Conservation (phyloP, 345 rosid genomes). For the Erysimum cheiranthoides region DNA sequence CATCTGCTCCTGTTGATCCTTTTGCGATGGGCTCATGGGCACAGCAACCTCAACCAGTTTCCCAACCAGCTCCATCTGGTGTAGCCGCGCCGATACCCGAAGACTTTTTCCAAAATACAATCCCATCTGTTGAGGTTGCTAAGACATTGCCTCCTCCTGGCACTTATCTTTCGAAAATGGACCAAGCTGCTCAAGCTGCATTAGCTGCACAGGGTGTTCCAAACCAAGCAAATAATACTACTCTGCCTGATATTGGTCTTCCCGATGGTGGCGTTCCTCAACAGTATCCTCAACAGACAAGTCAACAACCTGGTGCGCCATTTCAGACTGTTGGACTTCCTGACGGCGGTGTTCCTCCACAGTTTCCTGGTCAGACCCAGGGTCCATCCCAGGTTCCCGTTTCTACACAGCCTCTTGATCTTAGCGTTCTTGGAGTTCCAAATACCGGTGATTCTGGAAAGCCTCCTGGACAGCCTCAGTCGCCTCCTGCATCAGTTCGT, state of each 20-base stretch:
- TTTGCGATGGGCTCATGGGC: slow-evolving; percentile 67
- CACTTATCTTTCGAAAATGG: slow-evolving; percentile 76
- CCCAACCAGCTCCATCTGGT: slow-evolving; percentile 62
- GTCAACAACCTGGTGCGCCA: slow-evolving; percentile 58
- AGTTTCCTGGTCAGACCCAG: slow-evolving; percentile 54
- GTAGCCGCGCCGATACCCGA: slow-evolving; percentile 84
- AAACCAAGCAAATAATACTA: slow-evolving; percentile 49
- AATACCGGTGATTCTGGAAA: slow-evolving; percentile 71
- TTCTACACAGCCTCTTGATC: slow-evolving; percentile 89
- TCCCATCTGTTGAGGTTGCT: slow-evolving; percentile 88
- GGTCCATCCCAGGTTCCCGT: slow-evolving; percentile 53
- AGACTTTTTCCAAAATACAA: slow-evolving; percentile 92
- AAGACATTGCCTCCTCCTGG: slow-evolving; percentile 89
- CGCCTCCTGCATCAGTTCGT: slow-evolving; percentile 75
- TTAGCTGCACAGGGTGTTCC: slow-evolving; percentile 49
- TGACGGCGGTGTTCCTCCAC: slow-evolving; percentile 90
- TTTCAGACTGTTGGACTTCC: slow-evolving; percentile 71
- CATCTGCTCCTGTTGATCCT: slow-evolving; percentile 67
- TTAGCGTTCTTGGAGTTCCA: slow-evolving; percentile 83
- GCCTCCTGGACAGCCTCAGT: slow-evolving; percentile 55
- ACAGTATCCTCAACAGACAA: slow-evolving; percentile 31
- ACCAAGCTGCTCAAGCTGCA: slow-evolving; percentile 61
- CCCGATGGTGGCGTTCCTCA: slow-evolving; percentile 81
- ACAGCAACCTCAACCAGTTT: slow-evolving; percentile 52
- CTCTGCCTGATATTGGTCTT: slow-evolving; percentile 65